A percentile compares a stretch with the other conserved stretches of the same genome.
Evolutionary conservation across 345 rosid species (phyloP).

Genomic region (Hibiscus tridactylites): DNA sequence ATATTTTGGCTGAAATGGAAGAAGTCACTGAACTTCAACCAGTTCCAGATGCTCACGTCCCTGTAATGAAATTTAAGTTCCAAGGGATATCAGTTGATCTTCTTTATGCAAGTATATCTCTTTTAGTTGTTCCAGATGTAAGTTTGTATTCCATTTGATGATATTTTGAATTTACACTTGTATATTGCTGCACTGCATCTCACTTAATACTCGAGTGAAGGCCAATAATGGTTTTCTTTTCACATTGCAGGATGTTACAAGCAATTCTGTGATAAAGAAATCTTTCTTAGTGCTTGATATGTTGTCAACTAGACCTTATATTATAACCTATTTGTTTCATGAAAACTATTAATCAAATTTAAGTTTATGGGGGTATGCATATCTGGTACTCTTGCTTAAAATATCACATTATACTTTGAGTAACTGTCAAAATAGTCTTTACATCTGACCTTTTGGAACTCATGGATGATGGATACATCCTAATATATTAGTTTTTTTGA

Average conservation of each 20-base stretch:
- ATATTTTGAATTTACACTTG: neutral
- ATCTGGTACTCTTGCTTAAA: neutral
- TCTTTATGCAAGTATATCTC: conserved; percentile 84
- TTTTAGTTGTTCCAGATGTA: conserved; percentile 77
- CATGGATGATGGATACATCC: neutral
- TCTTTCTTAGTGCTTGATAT: neutral
- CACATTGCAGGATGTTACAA: neutral
- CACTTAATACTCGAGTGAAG: neutral
- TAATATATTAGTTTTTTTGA: neutral
- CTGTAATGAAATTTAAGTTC: conserved; percentile 91
- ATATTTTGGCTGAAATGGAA: conserved; percentile 60
- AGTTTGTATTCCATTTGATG: conserved; percentile 9
- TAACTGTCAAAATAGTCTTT: neutral
- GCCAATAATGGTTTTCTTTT: conserved; percentile 2
- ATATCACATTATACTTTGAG: neutral
- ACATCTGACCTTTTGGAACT: neutral
- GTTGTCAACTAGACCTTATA: neutral
- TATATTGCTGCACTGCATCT: neutral
- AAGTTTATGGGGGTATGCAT: neutral
- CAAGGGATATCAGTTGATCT: conserved; percentile 87
- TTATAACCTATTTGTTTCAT: neutral
- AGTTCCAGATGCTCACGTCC: conserved; percentile 94
- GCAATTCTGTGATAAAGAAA: neutral
- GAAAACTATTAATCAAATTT: neutral
- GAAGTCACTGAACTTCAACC: conserved; percentile 87